phyloP scores from a whole-genome alignment of 345 rosid genomes.

The Alliaria petiolata region DNA sequence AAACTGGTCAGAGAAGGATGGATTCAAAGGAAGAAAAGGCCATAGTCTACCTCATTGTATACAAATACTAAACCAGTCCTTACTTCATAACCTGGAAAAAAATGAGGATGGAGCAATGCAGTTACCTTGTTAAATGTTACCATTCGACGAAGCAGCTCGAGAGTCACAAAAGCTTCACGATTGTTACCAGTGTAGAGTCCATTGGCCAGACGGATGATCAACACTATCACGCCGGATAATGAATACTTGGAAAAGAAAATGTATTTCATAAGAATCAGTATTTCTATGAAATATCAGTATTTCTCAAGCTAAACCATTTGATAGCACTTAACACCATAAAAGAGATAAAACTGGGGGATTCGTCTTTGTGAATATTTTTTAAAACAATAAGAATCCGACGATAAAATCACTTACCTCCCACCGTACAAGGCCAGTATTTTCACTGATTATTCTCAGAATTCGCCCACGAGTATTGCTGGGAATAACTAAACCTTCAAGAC shows the following conservation, averaged over 20 bases:
- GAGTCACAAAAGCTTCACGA: conserved; percentile 52
- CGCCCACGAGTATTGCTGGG: conserved; percentile 77
- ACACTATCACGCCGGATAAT: conserved; percentile 63
- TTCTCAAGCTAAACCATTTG: conserved; percentile 1
- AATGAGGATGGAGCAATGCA: conserved; percentile 12
- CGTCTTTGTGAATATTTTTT: not conserved
- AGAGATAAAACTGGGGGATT: not conserved
- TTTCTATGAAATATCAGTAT: conserved; percentile 26
- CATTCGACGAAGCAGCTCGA: conserved; percentile 75
- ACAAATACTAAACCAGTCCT: conserved; percentile 1
- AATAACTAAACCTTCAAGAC: conserved; percentile 71
- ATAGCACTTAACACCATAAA: not conserved
- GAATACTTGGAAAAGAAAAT: conserved; percentile 44
- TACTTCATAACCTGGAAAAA: not conserved
- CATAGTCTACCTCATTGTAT: not conserved
- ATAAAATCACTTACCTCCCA: conserved; percentile 74
- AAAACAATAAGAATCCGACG: not conserved
- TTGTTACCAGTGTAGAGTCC: conserved; percentile 49
- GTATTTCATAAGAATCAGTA: conserved; percentile 25
- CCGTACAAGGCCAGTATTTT: conserved; percentile 75
- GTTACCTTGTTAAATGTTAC: conserved; percentile 76
- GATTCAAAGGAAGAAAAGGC: not conserved
- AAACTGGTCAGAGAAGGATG: not conserved
- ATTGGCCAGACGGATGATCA: conserved; percentile 79
- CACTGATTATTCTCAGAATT: conserved; percentile 54